These are phyloP conservation scores for Diaporthe helianthi DNA, from an alignment of 2,329 filamentous ascomycete genomes.

Conservation along the genomic window DNA sequence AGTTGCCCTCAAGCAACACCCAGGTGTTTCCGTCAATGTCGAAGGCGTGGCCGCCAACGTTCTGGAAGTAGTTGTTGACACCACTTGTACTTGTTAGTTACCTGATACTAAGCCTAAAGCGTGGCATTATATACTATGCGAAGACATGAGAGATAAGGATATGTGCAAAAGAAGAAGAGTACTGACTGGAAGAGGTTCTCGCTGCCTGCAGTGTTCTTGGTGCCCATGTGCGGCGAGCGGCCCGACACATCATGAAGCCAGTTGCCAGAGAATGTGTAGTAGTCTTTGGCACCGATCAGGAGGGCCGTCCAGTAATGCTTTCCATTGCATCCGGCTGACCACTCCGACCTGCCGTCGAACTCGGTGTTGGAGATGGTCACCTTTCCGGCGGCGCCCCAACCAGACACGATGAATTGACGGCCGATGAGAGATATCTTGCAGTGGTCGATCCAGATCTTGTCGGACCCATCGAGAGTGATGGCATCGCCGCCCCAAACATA, in stretches of 20 bases:
- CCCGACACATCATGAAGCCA: conserved; percentile 66
- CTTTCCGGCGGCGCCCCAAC: conserved; percentile 58
- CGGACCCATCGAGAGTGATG: conserved; percentile 57
- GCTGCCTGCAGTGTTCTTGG: conserved; percentile 52
- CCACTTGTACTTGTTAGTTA: conserved; percentile 40
- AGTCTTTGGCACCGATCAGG: conserved; percentile 60
- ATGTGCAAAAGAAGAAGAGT: too few relatives aligned
- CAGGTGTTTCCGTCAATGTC: conserved; percentile 53
- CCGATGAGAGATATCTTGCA: conserved; percentile 64
- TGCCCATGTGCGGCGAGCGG: conserved; percentile 50
- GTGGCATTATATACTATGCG: too few relatives aligned
- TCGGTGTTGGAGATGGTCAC: conserved; percentile 67
- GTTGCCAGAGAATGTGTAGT: conserved; percentile 65
- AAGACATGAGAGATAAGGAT: too few relatives aligned
- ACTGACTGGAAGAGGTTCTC: conserved; percentile 57
- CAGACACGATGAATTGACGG: conserved; percentile 67
- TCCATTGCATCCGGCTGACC: conserved; percentile 64
- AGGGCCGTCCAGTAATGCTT: conserved; percentile 68
- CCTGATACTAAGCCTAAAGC: too few relatives aligned
- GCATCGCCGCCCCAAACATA: conserved; percentile 66
- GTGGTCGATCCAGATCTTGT: conserved; percentile 59
- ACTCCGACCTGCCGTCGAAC: conserved; percentile 61
- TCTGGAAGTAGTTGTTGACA: conserved; percentile 66
- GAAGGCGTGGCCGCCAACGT: conserved; percentile 62
- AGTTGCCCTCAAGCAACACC: conserved; percentile 63